Base-by-base conservation (phyloP, 768 basidiomycete species). In the Austroboletus eburneus region DNA sequence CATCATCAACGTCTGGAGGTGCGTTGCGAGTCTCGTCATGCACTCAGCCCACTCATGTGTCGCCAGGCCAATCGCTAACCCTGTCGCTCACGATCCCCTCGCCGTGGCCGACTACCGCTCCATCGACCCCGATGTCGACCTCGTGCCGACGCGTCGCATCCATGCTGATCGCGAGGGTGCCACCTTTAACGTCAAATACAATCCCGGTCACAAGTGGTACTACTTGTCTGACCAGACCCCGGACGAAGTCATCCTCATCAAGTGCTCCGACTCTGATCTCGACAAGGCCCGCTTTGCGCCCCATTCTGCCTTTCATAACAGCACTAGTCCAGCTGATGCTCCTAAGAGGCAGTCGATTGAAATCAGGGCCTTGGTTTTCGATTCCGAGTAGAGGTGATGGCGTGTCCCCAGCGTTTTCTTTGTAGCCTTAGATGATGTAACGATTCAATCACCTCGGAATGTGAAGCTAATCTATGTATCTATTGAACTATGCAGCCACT, bases 1-100 rank as follows among this genome's bases (percentile, higher is more conserved):
- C 40, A 72, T 75, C 54, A 72, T 75, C 57, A 75, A 75, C 50
- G 68, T 74, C 40, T 74, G 74, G 74, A 70, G 74, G 52, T 61
- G 9, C 37, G 51, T 37, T 13, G 3, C n/a, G n/a, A 5, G 9
- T 1, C 6, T 13, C 9, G 17, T 12, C 3, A 25, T 5, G 29
- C 22, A 17, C 10, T 16, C 14, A 30, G 8, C 24, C 37, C 23
- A 8, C 46, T 51, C 32, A 57, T 22, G 5, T 12, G 12, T 39
- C 7, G 7, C n/a, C 24, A 62, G 58, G 22, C 73, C 72, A 5
- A 72, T 75, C 42, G 58, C 33, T 34, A 55, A 74, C 51, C 52
- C 68, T 10, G 72, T 69, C 30, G 63, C 63, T 22, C 69, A 75
- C 53, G 53, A 63, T 20, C 74, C 74, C 10, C 67, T 75, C 37